Evolutionary conservation across 768 basidiomycete species (phyloP).

Genomic region (Lyophyllum decastes): DNA sequence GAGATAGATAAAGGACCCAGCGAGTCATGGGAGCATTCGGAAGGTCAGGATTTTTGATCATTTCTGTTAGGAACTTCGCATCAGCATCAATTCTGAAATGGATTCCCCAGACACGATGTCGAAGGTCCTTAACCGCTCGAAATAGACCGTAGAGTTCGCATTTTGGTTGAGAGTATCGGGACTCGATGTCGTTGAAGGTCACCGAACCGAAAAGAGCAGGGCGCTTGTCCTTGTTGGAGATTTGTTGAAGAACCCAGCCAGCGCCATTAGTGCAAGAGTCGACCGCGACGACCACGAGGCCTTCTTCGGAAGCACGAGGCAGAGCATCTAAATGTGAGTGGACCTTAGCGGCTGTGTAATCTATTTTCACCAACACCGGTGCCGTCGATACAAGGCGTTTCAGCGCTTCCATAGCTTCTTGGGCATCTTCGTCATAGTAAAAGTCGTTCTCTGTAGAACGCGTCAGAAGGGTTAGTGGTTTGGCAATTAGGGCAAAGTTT

Average conservation of each 20-base stretch:
- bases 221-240: constrained; percentile 15
- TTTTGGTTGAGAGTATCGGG: constrained; percentile 37
- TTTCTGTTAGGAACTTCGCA: constrained; percentile 34
- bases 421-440: constrained; percentile 20
- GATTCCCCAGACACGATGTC: constrained; percentile 30
- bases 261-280: constrained; percentile 33
- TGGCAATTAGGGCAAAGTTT: constrained; percentile 21
- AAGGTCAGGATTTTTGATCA: constrained; percentile 36
- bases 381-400: constrained; percentile 21
- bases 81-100: constrained; percentile 35
- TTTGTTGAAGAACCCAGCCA: constrained; percentile 36
- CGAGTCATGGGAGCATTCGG: constrained; percentile 36
- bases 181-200: constrained; percentile 32
- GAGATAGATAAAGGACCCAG: constrained; percentile 35
- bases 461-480: constrained; percentile 23
- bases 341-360: constrained; percentile 24
- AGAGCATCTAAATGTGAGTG: not conserved
- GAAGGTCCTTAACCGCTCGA: constrained; percentile 28
- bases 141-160: constrained; percentile 38
- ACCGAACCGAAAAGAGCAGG: constrained; percentile 32
- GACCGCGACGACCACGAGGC: constrained; percentile 31
- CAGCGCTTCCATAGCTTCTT: constrained; percentile 24
- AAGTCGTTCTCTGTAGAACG: constrained; percentile 20
- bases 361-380: constrained; percentile 31
- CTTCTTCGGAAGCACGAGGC: constrained; percentile 17